Percentiles rank a stretch among this genome's conserved stretches.
These are phyloP conservation scores for Immersiporthe knoxdaviesiana DNA, from an alignment of 2,329 filamentous ascomycete species.

Conservation along the genomic window DNA sequence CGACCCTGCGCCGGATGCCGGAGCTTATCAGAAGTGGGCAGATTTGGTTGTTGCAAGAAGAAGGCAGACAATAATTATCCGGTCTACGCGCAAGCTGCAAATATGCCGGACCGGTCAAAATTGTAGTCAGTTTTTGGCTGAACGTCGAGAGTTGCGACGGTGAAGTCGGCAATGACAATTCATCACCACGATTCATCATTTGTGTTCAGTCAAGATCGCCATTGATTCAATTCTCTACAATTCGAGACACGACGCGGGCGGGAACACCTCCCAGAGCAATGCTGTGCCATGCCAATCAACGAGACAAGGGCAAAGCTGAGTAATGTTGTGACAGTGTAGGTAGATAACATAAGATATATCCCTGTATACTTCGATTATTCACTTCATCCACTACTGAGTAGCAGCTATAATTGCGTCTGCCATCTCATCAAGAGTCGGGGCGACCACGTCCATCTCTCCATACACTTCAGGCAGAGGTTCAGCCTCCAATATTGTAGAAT, in stretches of 20 bases:
- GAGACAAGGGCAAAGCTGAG: too few relatives aligned
- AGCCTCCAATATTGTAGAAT: conserved; percentile 53
- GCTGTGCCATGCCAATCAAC: background rate
- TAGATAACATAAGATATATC: background rate
- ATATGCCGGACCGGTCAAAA: background rate
- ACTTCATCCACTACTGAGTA: conserved; percentile 8
- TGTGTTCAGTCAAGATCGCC: background rate
- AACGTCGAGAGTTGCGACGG: background rate
- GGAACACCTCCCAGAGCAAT: background rate
- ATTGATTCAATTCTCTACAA: background rate
- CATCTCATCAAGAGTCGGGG: conserved; percentile 49
- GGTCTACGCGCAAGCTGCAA: background rate
- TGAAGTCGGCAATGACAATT: background rate
- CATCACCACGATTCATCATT: background rate
- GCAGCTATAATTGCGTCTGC: conserved; percentile 42
- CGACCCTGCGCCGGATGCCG: background rate
- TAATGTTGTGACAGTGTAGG: background rate
- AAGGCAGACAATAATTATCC: background rate
- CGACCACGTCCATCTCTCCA: conserved; percentile 53
- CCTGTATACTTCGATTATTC: too few relatives aligned
- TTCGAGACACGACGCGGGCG: background rate
- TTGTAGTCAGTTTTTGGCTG: background rate
- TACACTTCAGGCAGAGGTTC: conserved; percentile 54
- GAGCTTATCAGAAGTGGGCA: conserved; percentile 23
- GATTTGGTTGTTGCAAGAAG: conserved; percentile 3